These are phyloP conservation scores for Colletotrichum trifolii DNA, from an alignment of 2,329 filamentous ascomycete species.

Conservation along the genomic window DNA sequence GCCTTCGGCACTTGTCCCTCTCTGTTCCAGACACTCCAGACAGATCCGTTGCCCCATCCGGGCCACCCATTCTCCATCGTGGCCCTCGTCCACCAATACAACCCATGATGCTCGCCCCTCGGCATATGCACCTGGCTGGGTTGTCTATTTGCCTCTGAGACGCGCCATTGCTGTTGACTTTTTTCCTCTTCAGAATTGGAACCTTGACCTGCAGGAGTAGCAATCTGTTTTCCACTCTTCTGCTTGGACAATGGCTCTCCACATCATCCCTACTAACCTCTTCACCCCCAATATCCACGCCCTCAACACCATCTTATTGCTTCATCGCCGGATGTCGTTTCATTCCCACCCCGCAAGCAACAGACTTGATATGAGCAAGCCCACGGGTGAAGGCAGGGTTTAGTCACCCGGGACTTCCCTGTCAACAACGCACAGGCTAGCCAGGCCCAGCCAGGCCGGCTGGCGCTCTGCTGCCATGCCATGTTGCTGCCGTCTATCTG, in stretches of 20 bases:
- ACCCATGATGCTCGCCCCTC: constrained; percentile 43
- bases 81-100: constrained; percentile 46
- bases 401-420: constrained; percentile 27
- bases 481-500: constrained; percentile 42
- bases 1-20: neutral
- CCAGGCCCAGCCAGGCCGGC: constrained; percentile 39
- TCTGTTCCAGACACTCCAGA: constrained; percentile 17
- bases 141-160: constrained; percentile 20
- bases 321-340: constrained; percentile 18
- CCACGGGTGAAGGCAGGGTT: constrained; percentile 34
- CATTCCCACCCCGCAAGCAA: constrained; percentile 16
- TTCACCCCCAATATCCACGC: constrained; percentile 25
- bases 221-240: constrained; percentile 42
- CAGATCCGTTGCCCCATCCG: constrained; percentile 39
- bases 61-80: constrained; percentile 42
- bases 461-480: constrained; percentile 32
- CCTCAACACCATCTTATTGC: constrained; percentile 21
- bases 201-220: constrained; percentile 41
- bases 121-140: constrained; percentile 49
- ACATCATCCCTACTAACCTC: constrained; percentile 40
- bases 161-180: constrained; percentile 10
- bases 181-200: constrained; percentile 47
- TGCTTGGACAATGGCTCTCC: constrained; percentile 42
- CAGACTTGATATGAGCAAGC: constrained; percentile 3
- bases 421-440: constrained; percentile 35